phyloP scores from a whole-genome alignment of 2,329 filamentous ascomycete species.

The Clonostachys sp. region DNA sequence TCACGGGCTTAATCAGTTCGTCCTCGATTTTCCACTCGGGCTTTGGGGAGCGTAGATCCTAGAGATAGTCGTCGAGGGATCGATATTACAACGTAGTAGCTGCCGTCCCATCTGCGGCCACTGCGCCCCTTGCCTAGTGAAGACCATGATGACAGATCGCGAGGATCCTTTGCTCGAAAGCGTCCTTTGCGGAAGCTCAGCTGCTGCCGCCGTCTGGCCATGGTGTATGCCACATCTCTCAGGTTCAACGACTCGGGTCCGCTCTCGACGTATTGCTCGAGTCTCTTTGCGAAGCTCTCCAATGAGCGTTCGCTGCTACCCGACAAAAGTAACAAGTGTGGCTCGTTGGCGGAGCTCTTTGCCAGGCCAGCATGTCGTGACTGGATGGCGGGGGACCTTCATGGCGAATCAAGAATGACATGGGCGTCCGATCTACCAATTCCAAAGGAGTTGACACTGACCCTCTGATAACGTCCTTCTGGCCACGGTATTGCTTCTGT shows the following conservation, averaged over 20 bases:
- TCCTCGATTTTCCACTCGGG: background rate
- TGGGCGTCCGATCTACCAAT: conserved; percentile 24
- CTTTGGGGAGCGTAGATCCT: background rate
- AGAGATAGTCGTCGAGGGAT: background rate
- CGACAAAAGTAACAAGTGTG: too few relatives aligned
- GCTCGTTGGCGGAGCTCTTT: too few relatives aligned
- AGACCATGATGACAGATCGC: conserved; percentile 12
- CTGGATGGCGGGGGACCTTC: background rate
- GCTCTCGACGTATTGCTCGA: background rate
- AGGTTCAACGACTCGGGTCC: background rate
- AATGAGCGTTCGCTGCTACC: background rate
- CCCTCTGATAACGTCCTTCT: conserved; percentile 6
- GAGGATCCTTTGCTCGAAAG: background rate
- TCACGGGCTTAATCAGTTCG: conserved; percentile 8
- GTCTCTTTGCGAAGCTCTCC: background rate
- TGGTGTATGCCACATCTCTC: conserved; percentile 12
- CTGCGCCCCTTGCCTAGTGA: conserved; percentile 17
- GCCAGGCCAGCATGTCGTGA: too few relatives aligned
- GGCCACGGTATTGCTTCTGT: conserved; percentile 11
- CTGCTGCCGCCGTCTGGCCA: conserved; percentile 7
- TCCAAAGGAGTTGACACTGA: conserved; percentile 25
- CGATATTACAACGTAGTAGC: conserved; percentile 10
- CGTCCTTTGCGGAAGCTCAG: conserved; percentile 6
- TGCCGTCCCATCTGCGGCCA: conserved; percentile 14
- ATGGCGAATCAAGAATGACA: conserved; percentile 4